These are phyloP conservation scores for Psilocybe tampanensis DNA, from an alignment of 768 basidiomycete species.

Conservation along the genomic window DNA sequence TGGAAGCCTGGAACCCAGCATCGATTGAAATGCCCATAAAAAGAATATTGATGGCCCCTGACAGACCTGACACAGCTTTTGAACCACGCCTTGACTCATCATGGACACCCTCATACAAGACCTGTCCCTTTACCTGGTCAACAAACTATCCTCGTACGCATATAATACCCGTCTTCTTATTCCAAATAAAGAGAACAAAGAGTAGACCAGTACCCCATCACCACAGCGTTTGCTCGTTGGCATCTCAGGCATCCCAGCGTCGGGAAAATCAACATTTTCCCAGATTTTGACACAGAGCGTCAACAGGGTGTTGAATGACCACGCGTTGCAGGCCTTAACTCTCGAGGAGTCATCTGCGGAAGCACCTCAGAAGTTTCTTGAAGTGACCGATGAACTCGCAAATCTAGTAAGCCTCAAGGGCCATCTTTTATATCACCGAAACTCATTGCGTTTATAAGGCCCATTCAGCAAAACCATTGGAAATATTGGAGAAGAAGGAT, in stretches of 20 bases:
- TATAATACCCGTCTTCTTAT: not conserved
- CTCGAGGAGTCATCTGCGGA: not conserved
- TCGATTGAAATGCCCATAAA: not conserved
- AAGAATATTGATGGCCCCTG: not conserved
- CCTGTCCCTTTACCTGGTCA: conserved; percentile 24
- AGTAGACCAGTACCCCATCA: conserved; percentile 31
- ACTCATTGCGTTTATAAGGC: no score
- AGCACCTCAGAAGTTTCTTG: not conserved
- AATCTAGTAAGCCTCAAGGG: no score
- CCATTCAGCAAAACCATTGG: no score
- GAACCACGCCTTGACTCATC: not conserved
- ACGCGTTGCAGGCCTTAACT: not conserved
- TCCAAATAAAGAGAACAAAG: conserved; percentile 4
- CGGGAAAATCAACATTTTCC: conserved; percentile 84
- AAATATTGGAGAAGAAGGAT: no score
- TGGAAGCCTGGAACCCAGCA: no score
- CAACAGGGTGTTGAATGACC: conserved; percentile 43
- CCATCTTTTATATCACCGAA: no score
- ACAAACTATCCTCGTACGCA: conserved; percentile 39
- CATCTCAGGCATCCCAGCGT: conserved; percentile 79
- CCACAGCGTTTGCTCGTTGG: conserved; percentile 66
- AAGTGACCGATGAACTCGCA: no score
- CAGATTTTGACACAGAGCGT: conserved; percentile 52
- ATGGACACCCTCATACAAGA: conserved; percentile 28
- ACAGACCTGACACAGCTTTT: not conserved